Percentiles rank a stretch among this genome's conserved stretches.
Evolutionary conservation across 257 asterid species (phyloP).

Genomic region (Solanum etuberosum): DNA sequence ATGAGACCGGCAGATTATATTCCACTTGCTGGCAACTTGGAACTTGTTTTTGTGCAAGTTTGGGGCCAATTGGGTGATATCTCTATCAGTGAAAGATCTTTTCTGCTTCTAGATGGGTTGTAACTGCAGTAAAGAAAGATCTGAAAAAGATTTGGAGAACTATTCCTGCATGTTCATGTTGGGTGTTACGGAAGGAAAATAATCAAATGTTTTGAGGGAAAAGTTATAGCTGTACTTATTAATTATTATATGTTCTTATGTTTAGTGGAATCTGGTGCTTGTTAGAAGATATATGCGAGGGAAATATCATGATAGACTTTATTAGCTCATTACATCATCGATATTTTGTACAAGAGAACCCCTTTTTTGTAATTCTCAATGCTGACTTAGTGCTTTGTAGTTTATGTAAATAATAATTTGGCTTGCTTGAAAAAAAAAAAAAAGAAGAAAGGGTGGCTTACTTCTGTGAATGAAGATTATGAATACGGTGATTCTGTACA

Average conservation of each 20-base stretch:
- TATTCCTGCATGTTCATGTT: not conserved
- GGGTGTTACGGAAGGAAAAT: not conserved
- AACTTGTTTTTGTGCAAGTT: not conserved
- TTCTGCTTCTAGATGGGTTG: not conserved
- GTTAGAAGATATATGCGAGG: not conserved
- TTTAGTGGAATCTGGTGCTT: not conserved
- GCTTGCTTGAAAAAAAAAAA: not conserved
- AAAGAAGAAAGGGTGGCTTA: not conserved
- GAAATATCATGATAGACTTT: not conserved
- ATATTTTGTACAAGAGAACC: not conserved
- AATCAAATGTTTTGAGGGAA: not conserved
- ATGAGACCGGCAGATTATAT: not conserved
- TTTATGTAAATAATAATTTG: not conserved
- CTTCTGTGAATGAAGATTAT: not conserved
- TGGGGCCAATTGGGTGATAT: not conserved
- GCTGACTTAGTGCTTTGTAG: not conserved
- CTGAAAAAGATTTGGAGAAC: not conserved
- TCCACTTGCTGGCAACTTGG: not conserved
- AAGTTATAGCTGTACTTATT: not conserved
- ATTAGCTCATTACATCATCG: not conserved
- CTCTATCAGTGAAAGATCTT: not conserved
- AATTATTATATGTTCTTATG: not conserved
- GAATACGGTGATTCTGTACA: not conserved
- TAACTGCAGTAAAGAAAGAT: not conserved
- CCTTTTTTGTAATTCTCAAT: not conserved